A percentile compares a stretch with the other conserved stretches of the same genome.
phyloP scores from a whole-genome alignment of 441 rosid genomes.

The Populus hybrid region DNA sequence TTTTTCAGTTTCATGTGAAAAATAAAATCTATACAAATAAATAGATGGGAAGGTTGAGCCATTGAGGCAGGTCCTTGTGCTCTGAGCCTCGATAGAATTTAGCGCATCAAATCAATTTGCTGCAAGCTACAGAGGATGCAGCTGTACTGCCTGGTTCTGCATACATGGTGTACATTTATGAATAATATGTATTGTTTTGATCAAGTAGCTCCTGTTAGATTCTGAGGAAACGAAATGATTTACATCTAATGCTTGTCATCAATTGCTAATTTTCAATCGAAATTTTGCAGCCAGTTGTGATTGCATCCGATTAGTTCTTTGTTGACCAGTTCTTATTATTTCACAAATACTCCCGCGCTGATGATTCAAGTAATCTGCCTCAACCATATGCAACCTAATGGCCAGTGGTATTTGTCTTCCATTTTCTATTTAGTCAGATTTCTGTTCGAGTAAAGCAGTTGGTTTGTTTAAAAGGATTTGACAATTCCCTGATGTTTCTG shows the following conservation, averaged over 20 bases:
- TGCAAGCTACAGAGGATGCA: not conserved
- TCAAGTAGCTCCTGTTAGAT: not conserved
- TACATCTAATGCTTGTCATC: not conserved
- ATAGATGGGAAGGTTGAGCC: not conserved
- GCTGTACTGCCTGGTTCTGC: not conserved
- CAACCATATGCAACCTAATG: not conserved
- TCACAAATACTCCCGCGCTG: not conserved
- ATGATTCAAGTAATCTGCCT: not conserved
- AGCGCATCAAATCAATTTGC: not conserved
- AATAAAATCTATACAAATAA: conserved; percentile 20
- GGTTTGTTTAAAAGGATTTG: not conserved
- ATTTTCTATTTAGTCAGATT: not conserved
- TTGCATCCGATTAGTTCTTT: too few species aligned
- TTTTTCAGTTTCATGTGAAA: conserved; percentile 18
- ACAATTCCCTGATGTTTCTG: not conserved
- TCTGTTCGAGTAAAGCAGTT: not conserved
- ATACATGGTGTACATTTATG: conserved; percentile 8
- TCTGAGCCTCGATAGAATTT: not conserved
- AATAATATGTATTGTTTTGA: not conserved
- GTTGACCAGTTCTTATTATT: too few species aligned
- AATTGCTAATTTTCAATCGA: not conserved
- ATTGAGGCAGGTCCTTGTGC: conserved; percentile 5
- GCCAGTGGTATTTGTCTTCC: not conserved
- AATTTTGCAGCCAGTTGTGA: not conserved
- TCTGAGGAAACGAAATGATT: not conserved